Percentiles rank a stretch among this genome's conserved stretches.
Conservation (phyloP, 129 eudicot genomes). For the Daucus carota region DNA sequence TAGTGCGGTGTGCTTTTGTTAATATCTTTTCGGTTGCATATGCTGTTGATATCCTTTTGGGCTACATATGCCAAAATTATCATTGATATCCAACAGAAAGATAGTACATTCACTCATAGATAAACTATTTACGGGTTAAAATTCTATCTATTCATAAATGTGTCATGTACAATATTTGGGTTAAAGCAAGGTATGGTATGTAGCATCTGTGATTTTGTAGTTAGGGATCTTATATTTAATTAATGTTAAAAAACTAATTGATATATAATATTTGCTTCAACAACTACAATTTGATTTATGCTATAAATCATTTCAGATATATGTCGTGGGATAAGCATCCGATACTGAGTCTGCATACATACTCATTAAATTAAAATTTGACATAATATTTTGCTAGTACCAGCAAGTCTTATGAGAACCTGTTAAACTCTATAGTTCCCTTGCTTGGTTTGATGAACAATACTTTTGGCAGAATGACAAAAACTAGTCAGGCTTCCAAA, state of each 20-base stretch:
- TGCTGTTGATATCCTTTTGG: constrained; percentile 6
- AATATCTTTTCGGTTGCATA: background rate
- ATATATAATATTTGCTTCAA: background rate
- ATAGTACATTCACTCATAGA: background rate
- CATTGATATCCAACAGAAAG: background rate
- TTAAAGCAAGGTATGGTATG: background rate
- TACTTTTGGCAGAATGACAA: background rate
- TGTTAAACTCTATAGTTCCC: background rate
- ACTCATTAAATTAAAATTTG: background rate
- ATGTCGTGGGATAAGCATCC: background rate
- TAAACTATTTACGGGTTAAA: background rate
- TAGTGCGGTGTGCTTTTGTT: background rate
- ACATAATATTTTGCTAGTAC: background rate
- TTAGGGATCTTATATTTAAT: background rate
- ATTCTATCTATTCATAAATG: background rate
- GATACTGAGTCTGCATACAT: background rate
- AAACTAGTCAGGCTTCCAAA: background rate
- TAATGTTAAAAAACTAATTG: background rate
- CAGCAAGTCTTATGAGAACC: too few relatives aligned
- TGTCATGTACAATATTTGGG: background rate
- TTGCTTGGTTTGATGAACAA: background rate
- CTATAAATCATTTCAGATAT: background rate
- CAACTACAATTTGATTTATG: background rate
- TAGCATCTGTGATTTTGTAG: background rate
- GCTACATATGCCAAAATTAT: background rate